These are phyloP conservation scores for Macrophomina phaseolina DNA, from an alignment of 2,329 filamentous ascomycete species.

Conservation along the genomic window DNA sequence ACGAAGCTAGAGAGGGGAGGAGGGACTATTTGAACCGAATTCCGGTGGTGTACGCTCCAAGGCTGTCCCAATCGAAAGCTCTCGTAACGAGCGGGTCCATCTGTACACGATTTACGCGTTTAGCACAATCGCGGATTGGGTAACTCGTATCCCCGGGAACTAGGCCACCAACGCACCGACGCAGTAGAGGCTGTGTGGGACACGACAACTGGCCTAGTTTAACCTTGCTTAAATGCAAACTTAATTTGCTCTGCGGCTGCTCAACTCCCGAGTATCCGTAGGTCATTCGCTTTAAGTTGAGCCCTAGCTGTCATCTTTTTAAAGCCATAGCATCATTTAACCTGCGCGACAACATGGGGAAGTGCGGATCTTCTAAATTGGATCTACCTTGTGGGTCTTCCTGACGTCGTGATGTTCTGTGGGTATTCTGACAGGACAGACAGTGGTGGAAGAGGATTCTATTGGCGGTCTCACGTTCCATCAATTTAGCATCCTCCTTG, in stretches of 20 bases:
- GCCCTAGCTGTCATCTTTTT: not conserved
- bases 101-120: not conserved
- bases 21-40: no score
- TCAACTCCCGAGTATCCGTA: not conserved
- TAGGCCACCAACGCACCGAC: not conserved
- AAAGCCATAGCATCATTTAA: not conserved
- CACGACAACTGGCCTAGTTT: not conserved
- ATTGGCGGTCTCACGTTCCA: not conserved
- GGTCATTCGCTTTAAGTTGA: not conserved
- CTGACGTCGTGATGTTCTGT: no score
- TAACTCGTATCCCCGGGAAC: not conserved
- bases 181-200: not conserved
- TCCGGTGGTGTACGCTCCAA: no score
- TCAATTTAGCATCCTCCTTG: slow-evolving; percentile 2
- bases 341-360: not conserved
- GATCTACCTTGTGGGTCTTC: not conserved
- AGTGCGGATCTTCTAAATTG: not conserved
- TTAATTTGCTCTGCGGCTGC: not conserved
- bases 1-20: no score
- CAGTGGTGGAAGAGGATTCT: slow-evolving; percentile 3
- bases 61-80: not conserved
- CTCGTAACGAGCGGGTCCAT: not conserved
- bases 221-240: not conserved
- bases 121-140: not conserved
- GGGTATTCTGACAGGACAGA: not conserved